Conservation (phyloP, 805 yeast genomes). For the Candida chilensis region DNA sequence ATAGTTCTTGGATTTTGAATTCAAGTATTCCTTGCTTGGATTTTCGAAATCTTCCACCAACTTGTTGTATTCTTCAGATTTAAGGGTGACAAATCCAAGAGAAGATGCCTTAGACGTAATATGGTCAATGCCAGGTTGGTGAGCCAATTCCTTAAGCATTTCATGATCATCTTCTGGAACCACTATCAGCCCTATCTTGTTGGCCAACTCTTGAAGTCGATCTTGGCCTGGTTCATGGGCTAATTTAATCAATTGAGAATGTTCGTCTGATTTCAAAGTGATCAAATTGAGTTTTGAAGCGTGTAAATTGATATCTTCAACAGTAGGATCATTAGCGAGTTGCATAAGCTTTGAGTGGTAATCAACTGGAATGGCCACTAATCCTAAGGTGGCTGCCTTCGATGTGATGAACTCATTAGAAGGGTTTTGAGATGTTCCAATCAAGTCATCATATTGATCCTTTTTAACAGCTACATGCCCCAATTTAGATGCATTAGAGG, state of each 20-base stretch:
- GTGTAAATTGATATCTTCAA: background rate
- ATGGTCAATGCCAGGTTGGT: slow-evolving; percentile 2
- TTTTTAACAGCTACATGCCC: slow-evolving; percentile 7
- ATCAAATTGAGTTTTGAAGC: too few species aligned
- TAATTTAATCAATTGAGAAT: too few species aligned
- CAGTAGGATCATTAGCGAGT: too few species aligned
- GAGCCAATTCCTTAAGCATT: slow-evolving; percentile 1
- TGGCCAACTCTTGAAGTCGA: too few species aligned
- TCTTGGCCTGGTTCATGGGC: too few species aligned
- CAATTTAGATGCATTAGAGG: slow-evolving; percentile 5
- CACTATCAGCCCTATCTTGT: slow-evolving; percentile 1
- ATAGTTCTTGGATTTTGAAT: slow-evolving; percentile 3
- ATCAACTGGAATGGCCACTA: slow-evolving; percentile 4
- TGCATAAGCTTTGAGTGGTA: slow-evolving; percentile 6
- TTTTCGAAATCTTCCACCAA: slow-evolving; percentile 6
- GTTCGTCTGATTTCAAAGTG: too few species aligned
- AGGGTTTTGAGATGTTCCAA: slow-evolving; percentile 3
- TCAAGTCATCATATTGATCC: slow-evolving; percentile 4
- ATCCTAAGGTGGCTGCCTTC: slow-evolving; percentile 2
- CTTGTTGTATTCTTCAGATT: background rate
- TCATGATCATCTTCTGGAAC: slow-evolving; percentile 2
- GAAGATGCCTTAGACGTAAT: slow-evolving; percentile 1
- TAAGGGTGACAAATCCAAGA: slow-evolving; percentile 1
- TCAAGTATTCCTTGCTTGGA: slow-evolving; percentile 15
- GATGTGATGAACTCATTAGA: slow-evolving; percentile 3